phyloP scores from a whole-genome alignment of 2,329 filamentous ascomycete genomes.

The Fusarium compactum region DNA sequence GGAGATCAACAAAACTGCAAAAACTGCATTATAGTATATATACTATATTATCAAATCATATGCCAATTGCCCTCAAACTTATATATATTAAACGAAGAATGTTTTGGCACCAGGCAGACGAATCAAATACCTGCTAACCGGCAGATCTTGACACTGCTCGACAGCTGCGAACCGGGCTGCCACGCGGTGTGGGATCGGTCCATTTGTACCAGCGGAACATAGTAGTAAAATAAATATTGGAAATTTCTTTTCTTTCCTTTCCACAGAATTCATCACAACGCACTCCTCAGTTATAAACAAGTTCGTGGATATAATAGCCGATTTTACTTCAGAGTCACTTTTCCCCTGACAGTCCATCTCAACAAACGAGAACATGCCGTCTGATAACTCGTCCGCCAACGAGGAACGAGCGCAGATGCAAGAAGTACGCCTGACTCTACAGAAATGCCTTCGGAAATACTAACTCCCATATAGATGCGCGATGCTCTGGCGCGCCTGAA shows the following conservation, averaged over 20 bases:
- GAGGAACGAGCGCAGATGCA: not conserved
- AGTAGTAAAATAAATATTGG: not conserved
- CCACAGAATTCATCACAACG: not conserved
- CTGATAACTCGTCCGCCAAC: too few relatives aligned
- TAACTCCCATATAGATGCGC: not conserved
- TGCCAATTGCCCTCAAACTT: not conserved
- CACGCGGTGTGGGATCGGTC: not conserved
- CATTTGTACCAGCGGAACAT: not conserved
- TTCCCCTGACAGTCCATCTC: accelerated
- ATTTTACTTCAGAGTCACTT: not conserved
- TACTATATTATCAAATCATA: too few relatives aligned
- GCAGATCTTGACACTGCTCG: not conserved
- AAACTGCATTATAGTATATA: not conserved
- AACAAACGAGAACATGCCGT: not conserved
- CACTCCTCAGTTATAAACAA: too few relatives aligned
- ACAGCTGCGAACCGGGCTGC: not conserved
- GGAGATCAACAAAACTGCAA: not conserved
- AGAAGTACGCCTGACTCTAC: not conserved
- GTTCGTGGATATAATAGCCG: too few relatives aligned
- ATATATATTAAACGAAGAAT: not conserved
- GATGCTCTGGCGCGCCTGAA: not conserved
- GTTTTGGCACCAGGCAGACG: not conserved
- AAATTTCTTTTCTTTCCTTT: not conserved
- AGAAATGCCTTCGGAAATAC: not conserved
- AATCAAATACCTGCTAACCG: not conserved